Percentiles rank a stretch among this genome's conserved stretches.
phyloP scores from a whole-genome alignment of 108 stramenopile species.

The Nitzschia putrida region DNA sequence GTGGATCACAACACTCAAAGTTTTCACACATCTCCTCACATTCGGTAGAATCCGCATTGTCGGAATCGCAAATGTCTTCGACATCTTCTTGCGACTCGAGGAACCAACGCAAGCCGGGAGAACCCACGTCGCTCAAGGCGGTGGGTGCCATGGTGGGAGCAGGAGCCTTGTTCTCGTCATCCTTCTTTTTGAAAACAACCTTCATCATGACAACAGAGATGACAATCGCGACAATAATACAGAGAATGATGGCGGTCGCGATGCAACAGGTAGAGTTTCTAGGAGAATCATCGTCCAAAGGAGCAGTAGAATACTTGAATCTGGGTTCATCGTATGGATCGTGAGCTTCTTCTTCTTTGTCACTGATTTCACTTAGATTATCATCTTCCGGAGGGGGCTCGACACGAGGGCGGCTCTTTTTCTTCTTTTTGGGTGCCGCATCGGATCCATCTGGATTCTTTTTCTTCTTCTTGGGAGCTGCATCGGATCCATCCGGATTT shows the following conservation, averaged over 20 bases:
- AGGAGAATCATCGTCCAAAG: slow-evolving; percentile 4
- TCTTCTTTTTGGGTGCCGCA: background rate
- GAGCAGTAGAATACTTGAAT: slow-evolving; percentile 34
- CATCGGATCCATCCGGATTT: background rate
- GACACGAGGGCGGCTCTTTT: background rate
- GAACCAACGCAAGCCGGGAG: slow-evolving; percentile 8
- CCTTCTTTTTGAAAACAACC: slow-evolving; percentile 9
- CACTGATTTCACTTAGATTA: slow-evolving; percentile 5
- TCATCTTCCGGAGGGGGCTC: slow-evolving; percentile 14
- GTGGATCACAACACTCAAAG: slow-evolving; percentile 24
- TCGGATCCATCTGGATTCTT: background rate
- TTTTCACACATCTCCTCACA: slow-evolving; percentile 1
- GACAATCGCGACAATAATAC: slow-evolving; percentile 19
- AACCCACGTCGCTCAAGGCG: background rate
- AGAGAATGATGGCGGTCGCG: slow-evolving; percentile 21
- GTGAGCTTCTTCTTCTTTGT: slow-evolving; percentile 7
- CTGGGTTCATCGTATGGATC: slow-evolving; percentile 27
- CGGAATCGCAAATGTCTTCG: background rate
- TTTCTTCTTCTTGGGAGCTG: background rate
- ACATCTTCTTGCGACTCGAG: background rate
- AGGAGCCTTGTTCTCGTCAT: slow-evolving; percentile 16
- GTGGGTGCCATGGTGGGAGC: slow-evolving; percentile 16
- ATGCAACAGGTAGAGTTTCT: slow-evolving; percentile 27
- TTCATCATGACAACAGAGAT: slow-evolving; percentile 25
- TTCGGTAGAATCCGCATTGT: slow-evolving; percentile 1